phyloP scores from a whole-genome alignment of 208 protist species.

The Polymyxa betae region DNA sequence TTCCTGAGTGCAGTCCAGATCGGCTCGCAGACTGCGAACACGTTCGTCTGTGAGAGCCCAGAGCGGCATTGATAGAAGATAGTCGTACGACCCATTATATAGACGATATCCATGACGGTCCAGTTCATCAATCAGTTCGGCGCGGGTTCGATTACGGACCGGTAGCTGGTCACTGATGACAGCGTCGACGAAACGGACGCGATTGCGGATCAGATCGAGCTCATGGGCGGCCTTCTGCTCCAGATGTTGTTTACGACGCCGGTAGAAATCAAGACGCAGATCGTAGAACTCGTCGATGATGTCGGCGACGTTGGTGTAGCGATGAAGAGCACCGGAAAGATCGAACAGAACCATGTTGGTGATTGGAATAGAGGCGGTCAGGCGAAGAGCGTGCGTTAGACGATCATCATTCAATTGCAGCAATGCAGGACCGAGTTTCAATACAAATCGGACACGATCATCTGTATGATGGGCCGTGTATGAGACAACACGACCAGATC shows the following conservation, averaged over 20 bases:
- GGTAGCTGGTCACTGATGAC: conserved; percentile 90
- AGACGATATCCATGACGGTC: conserved; percentile 78
- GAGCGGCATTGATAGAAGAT: conserved; percentile 96
- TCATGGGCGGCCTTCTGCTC: conserved; percentile 80
- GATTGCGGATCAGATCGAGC: conserved; percentile 91
- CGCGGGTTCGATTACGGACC: conserved; percentile 86
- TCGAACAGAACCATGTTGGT: conserved; percentile 98
- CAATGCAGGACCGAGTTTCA: neutral
- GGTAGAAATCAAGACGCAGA: conserved; percentile 92
- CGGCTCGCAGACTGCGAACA: conserved; percentile 84
- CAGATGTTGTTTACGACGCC: conserved; percentile 90
- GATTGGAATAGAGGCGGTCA: conserved; percentile 82
- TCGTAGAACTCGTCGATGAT: conserved; percentile 96
- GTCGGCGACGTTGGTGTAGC: conserved; percentile 82
- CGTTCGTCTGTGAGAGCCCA: conserved; percentile 95
- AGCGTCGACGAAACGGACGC: conserved; percentile 95
- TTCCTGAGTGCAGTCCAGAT: conserved; percentile 75
- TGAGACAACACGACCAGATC: conserved; percentile 61
- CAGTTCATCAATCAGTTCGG: conserved; percentile 89
- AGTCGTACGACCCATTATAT: conserved; percentile 88
- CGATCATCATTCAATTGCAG: conserved; percentile 59
- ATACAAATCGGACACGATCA: conserved; percentile 44
- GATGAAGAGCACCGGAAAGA: conserved; percentile 86
- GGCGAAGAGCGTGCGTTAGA: conserved; percentile 87
- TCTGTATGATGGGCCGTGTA: conserved; percentile 62